Evolutionary conservation across 202 grass and related monocot species (phyloP), one percentile per base, ranked within the genome.

Genomic region (Setaria italica): DNA sequence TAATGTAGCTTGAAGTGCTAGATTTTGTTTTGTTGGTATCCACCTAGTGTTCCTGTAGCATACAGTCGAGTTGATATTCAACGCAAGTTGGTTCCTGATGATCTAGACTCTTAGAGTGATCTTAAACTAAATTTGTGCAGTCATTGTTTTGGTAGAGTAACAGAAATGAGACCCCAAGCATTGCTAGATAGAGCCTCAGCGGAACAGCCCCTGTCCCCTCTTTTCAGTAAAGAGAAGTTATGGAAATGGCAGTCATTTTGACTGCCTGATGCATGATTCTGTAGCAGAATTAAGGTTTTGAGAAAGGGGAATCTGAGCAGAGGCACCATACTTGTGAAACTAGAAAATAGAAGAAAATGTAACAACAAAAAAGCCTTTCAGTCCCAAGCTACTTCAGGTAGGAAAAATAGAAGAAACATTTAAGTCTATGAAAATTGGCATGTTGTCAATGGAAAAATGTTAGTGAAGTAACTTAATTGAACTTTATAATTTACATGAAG

Each of bases 1-100:
- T 54, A 50, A 41, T 67, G 41, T 79, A 16, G 16, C 7, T 48
- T 35, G 15, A 30, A 33, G 30, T 35, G 19, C 49, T 81, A 13
- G 8, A 16, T 81, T 70, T 67, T 56, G n/a, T 35, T 3, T 30
- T 43, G 7, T 29, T 81, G 14, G 29, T 35, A 8, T 17, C 15
- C 19, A 57, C 48, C 64, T 77, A 32, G 43, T 20, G 25, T 49
- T 34, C 51, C 19, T 21, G 32, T 10, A 4, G 53, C 53, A 11
- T 82, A n/a, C 30, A n/a, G 4, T 67, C 34, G 33, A 72, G 42
- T 49, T 73, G 30, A 72, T 62, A n/a, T 62, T 37, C 25, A 62
- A 21, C 29, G n/a, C 25, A 33, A 3, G 68, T 14, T 72, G 59
- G 32, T 70, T 82, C 25, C 10, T 35, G 41, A 48, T 68, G 32